Conservation (phyloP, 2,329 filamentous ascomycete genomes). For the Podosphaera leucotricha region DNA sequence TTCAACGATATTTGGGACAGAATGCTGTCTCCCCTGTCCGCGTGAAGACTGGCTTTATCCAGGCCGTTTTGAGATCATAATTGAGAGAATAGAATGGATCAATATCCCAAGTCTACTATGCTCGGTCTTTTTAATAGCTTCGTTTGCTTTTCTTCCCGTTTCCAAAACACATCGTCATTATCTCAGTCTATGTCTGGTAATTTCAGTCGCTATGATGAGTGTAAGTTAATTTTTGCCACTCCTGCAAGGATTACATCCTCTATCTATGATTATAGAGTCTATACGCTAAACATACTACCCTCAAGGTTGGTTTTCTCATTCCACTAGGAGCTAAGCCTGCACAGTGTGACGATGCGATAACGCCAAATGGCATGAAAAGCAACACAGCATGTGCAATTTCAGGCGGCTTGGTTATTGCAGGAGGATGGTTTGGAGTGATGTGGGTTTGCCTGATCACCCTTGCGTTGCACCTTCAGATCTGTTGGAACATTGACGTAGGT, state of each 20-base stretch:
- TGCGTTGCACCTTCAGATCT: slow-evolving; percentile 89
- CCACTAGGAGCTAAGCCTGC: slow-evolving; percentile 57
- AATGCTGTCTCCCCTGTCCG: slow-evolving; percentile 81
- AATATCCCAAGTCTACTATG: slow-evolving; percentile 51
- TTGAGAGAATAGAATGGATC: slow-evolving; percentile 54
- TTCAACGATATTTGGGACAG: slow-evolving; percentile 24
- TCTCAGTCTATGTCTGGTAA: slow-evolving; percentile 64
- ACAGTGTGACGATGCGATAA: slow-evolving; percentile 75
- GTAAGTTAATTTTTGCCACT: slow-evolving; percentile 25
- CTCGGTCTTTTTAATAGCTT: slow-evolving; percentile 14
- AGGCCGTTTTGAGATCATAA: slow-evolving; percentile 33
- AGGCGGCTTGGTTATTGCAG: slow-evolving; percentile 63
- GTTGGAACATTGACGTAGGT: slow-evolving; percentile 84
- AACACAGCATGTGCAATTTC: slow-evolving; percentile 68
- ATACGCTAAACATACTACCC: background rate
- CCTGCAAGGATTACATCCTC: background rate
- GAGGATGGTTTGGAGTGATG: slow-evolving; percentile 62
- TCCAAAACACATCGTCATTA: slow-evolving; percentile 88
- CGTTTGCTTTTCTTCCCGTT: slow-evolving; percentile 52
- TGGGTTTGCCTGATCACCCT: slow-evolving; percentile 83
- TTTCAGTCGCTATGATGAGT: slow-evolving; percentile 56
- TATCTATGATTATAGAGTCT: background rate
- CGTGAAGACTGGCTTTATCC: slow-evolving; percentile 53
- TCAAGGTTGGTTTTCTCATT: slow-evolving; percentile 68
- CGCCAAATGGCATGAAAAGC: slow-evolving; percentile 75